Evolutionary conservation across 768 basidiomycete genomes (phyloP), one percentile per base, ranked within the genome.

Genomic region (Pleurotus eryngii): DNA sequence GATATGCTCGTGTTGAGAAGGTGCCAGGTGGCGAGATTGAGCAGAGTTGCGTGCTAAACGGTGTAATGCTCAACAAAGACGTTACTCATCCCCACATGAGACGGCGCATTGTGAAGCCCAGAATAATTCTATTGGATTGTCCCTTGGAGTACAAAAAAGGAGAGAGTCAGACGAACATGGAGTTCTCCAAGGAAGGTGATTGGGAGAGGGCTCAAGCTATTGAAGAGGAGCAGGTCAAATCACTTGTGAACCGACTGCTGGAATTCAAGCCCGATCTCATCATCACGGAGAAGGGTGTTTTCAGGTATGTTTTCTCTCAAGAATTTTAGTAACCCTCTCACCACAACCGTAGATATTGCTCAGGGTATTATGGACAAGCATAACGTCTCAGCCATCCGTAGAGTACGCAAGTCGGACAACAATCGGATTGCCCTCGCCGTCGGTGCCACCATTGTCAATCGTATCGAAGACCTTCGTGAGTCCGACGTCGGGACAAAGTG

Each of bases 61-160:
- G 97, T 46, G 89, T 99, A 55, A 94, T 99, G 89, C 72, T 98
- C 65, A 99, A 98, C 84, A 98, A 99, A 80, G 97, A 98, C 69
- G 90, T 99, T 65, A 97, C 94, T 0, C 97, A 98, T 72, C 95
- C 97, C 8, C 87, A 91, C 63, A 99, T 98, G 97, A 78, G 96
- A 55, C 72, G 97, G 57, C 78, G 93, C 62, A 98, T 98, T 70
- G 82, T 79, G 59, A 90, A 92, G 62, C 97, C 96, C 3, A 75
- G 95, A 11, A 90, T 99, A 49, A 76, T 98, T 20, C 73, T 98
- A 40, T 75, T 98, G 40, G 95, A 97, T 70, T 98, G 95, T 70
- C 95, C 95, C 8, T 74, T 98, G 57, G 96, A 98, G 76, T 98
- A 99, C 77, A 99, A 98, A 77, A 98, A 98, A 79, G 96, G 96